Conservation (phyloP, 306 rosid genomes). For the Cicer arietinum region DNA sequence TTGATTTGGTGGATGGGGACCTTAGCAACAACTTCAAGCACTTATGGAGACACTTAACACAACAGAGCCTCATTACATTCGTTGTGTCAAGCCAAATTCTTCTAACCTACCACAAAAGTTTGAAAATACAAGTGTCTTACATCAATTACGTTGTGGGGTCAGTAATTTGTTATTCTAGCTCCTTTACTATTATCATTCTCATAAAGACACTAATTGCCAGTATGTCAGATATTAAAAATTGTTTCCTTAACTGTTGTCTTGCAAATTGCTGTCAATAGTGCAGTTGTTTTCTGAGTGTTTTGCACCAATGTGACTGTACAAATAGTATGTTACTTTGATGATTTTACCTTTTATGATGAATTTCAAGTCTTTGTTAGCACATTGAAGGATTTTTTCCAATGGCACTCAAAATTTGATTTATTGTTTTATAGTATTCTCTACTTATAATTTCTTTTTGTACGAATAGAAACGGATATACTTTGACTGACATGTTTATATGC, state of each 20-base stretch:
- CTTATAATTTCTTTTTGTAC: neutral
- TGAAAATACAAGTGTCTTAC: conserved; percentile 87
- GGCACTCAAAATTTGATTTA: conserved; percentile 10
- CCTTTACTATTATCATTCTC: conserved; percentile 39
- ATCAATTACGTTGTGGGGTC: conserved; percentile 97
- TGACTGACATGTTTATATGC: neutral
- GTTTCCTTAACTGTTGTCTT: conserved; percentile 15
- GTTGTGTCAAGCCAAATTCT: conserved; percentile 97
- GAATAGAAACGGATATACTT: conserved; percentile 24
- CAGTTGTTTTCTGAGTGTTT: neutral
- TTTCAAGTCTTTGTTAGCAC: conserved; percentile 12
- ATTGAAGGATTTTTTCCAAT: conserved; percentile 11
- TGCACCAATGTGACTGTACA: conserved; percentile 1
- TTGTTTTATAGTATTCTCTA: neutral
- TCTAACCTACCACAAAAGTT: conserved; percentile 81
- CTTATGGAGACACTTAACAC: conserved; percentile 87
- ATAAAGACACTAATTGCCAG: conserved; percentile 3
- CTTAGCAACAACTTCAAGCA: conserved; percentile 96
- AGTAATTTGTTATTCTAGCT: conserved; percentile 51
- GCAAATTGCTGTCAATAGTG: neutral
- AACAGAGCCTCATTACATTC: conserved; percentile 94
- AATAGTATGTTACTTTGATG: conserved; percentile 16
- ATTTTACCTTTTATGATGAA: conserved; percentile 30
- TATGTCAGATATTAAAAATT: conserved; percentile 29
- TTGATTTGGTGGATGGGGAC: conserved; percentile 38